A percentile compares a stretch with the other conserved stretches of the same genome.
Evolutionary conservation across 176 grass and related monocot species (phyloP).

Genomic region (Triticum timopheevii): DNA sequence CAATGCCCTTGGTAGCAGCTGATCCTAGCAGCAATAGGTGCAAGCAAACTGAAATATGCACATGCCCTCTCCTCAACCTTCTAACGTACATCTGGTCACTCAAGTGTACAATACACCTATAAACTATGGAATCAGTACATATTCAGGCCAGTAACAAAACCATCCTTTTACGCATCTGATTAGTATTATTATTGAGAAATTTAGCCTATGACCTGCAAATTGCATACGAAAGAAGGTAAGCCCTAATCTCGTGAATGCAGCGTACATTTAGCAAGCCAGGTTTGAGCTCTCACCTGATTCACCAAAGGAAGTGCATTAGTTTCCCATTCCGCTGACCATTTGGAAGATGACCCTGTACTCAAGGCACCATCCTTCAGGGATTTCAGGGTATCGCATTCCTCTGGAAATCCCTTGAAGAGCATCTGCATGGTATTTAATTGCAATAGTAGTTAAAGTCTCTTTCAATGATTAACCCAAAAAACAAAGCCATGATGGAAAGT

Average conservation of each 20-base stretch:
- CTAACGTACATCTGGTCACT: constrained; percentile 5
- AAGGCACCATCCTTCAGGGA: constrained; percentile 68
- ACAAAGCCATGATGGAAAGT: neutral
- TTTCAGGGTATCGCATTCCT: constrained; percentile 63
- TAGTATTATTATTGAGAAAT: neutral
- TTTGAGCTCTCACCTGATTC: constrained; percentile 44
- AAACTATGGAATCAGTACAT: neutral
- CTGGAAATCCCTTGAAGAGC: constrained; percentile 87
- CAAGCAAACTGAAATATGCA: neutral
- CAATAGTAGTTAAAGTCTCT: neutral
- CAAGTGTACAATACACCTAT: neutral
- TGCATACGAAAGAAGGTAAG: neutral
- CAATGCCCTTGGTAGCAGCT: neutral
- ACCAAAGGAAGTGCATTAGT: constrained; percentile 63
- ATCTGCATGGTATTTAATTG: constrained; percentile 51
- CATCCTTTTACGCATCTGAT: constrained; percentile 1
- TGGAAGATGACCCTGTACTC: constrained; percentile 55
- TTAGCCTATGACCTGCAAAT: constrained; percentile 36
- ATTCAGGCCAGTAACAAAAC: neutral
- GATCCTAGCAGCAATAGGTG: neutral
- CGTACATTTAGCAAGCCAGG: neutral
- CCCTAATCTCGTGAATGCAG: neutral
- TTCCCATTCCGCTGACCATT: constrained; percentile 80
- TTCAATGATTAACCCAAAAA: neutral
- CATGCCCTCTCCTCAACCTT: neutral